Evolutionary conservation across 768 basidiomycete species (phyloP).

Genomic region (Royoungia palumana): DNA sequence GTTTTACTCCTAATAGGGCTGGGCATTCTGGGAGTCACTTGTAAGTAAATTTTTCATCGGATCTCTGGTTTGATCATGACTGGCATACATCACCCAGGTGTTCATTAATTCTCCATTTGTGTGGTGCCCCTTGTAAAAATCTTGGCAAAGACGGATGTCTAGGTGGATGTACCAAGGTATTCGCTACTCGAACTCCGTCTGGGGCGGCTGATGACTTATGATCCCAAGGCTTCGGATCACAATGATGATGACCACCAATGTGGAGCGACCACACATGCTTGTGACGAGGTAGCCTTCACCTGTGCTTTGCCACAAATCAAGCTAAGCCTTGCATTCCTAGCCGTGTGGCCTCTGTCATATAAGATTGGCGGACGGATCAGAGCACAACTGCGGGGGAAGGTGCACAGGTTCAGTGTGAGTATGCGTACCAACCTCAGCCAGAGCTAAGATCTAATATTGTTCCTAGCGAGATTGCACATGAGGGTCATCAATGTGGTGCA

Average conservation of each 20-base stretch:
- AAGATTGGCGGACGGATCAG: conserved; percentile 20
- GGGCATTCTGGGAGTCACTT: too few relatives aligned
- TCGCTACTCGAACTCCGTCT: not conserved
- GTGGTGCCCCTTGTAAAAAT: conserved; percentile 49
- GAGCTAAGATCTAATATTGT: not conserved
- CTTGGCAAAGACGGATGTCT: conserved; percentile 49
- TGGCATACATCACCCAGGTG: conserved; percentile 39
- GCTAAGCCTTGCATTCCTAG: conserved; percentile 23
- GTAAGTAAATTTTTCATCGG: too few relatives aligned
- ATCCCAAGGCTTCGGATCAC: conserved; percentile 43
- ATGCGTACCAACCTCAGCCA: not conserved
- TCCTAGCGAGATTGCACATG: conserved; percentile 47
- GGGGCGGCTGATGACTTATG: not conserved
- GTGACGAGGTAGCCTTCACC: conserved; percentile 44
- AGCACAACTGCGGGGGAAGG: conserved; percentile 39
- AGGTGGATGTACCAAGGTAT: conserved; percentile 49
- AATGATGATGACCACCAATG: conserved; percentile 50
- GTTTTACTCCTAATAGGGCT: too few relatives aligned
- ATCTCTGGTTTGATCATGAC: not conserved
- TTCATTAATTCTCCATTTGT: conserved; percentile 49
- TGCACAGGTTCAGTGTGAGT: conserved; percentile 44
- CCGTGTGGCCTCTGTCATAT: conserved; percentile 40
- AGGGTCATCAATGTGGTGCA: conserved; percentile 46
- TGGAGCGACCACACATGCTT: conserved; percentile 48
- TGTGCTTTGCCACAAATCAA: not conserved